These are phyloP conservation scores for Cyberlindnera amylophila DNA, from an alignment of 805 yeast genomes.

Conservation along the genomic window DNA sequence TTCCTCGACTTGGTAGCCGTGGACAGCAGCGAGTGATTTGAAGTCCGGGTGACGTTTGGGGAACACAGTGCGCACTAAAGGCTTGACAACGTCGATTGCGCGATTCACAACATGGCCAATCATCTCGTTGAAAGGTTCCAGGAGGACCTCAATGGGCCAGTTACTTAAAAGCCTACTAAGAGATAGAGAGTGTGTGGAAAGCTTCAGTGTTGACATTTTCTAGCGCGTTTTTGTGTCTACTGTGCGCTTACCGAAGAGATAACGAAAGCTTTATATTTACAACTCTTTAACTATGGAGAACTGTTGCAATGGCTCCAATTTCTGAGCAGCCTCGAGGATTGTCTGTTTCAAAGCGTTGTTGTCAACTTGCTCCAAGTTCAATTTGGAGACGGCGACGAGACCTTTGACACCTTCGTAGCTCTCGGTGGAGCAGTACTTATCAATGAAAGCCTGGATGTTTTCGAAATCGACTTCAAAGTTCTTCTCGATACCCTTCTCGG, in stretches of 20 bases:
- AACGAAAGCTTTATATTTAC: too few relatives aligned
- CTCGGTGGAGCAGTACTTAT: constrained; percentile 11
- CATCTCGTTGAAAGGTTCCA: too few relatives aligned
- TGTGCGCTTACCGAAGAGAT: too few relatives aligned
- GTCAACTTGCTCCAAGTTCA: constrained; percentile 17
- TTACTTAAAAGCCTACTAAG: too few relatives aligned
- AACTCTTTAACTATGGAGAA: constrained; percentile 10
- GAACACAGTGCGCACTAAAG: constrained; percentile 5
- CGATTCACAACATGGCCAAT: too few relatives aligned
- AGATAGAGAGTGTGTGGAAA: too few relatives aligned
- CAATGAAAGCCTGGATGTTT: constrained; percentile 13
- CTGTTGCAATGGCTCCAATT: constrained; percentile 23
- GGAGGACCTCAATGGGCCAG: too few relatives aligned
- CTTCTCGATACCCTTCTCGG: constrained; percentile 25
- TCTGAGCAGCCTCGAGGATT: constrained; percentile 11
- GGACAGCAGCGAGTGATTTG: constrained; percentile 28
- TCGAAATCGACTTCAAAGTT: constrained; percentile 21
- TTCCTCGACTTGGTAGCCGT: constrained; percentile 63
- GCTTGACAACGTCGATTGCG: too few relatives aligned
- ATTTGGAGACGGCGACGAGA: constrained; percentile 15
- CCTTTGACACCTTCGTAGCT: constrained; percentile 15
- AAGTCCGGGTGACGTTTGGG: constrained; percentile 9
- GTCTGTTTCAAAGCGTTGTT: constrained; percentile 16
- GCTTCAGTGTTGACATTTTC: too few relatives aligned
- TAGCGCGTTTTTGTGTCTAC: too few relatives aligned